Evolutionary conservation across 2,329 filamentous ascomycete species (phyloP).

Genomic region (Falciphora oryzae): DNA sequence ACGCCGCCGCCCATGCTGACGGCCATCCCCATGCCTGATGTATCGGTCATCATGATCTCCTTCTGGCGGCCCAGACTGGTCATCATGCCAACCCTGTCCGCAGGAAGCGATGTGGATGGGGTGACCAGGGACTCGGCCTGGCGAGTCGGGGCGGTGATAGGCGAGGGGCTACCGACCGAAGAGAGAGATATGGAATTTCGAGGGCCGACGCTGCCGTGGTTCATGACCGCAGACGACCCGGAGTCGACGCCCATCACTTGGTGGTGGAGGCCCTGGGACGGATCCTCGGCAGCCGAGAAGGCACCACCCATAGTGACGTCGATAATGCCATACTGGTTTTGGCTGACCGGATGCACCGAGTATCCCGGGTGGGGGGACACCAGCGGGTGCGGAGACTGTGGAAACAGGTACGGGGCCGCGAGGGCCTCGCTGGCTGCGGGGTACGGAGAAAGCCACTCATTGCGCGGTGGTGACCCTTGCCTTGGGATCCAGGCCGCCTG

Average conservation of each 20-base stretch:
- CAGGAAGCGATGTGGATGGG: constrained; percentile 33
- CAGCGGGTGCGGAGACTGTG: constrained; percentile 2
- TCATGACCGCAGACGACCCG: not conserved
- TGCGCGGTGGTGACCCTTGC: not conserved
- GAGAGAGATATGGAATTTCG: constrained; percentile 23
- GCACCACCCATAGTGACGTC: constrained; percentile 3
- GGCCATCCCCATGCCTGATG: constrained; percentile 14
- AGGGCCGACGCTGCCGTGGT: constrained; percentile 11
- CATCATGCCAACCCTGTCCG: constrained; percentile 29
- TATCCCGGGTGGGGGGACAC: constrained; percentile 2
- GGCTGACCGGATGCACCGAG: not conserved
- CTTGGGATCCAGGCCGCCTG: not conserved
- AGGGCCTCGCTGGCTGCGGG: constrained; percentile 3
- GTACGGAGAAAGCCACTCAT: constrained; percentile 4
- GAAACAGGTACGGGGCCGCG: not conserved
- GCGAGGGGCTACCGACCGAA: constrained; percentile 44
- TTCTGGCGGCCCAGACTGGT: constrained; percentile 35
- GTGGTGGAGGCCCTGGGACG: not conserved
- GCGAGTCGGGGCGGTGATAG: constrained; percentile 37
- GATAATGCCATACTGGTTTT: constrained; percentile 1
- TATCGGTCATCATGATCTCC: constrained; percentile 31
- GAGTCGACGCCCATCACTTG: not conserved
- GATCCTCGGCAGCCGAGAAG: not conserved
- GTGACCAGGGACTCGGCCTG: constrained; percentile 44
- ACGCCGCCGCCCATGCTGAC: constrained; percentile 12